A percentile compares a stretch with the other conserved stretches of the same genome.
These are phyloP conservation scores for Talaromyces trachyspermus DNA, from an alignment of 495 filamentous ascomycete genomes.

Conservation along the genomic window DNA sequence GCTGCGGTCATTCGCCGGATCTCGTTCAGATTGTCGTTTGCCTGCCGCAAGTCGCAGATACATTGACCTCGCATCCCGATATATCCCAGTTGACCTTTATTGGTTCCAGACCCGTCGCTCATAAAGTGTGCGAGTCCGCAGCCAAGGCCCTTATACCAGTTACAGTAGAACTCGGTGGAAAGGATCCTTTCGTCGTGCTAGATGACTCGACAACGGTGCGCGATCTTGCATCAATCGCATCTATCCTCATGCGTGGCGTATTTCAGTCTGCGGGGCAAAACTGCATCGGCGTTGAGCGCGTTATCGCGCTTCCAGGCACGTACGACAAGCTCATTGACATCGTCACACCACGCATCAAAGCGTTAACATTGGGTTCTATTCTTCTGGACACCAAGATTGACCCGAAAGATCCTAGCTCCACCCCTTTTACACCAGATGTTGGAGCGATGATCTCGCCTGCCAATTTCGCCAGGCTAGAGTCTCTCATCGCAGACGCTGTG, in stretches of 20 bases:
- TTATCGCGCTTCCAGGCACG: slow-evolving; percentile 67
- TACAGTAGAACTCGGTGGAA: slow-evolving; percentile 86
- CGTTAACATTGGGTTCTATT: slow-evolving; percentile 62
- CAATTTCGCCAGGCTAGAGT: slow-evolving; percentile 62
- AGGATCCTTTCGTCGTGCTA: slow-evolving; percentile 89
- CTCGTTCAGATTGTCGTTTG: slow-evolving; percentile 81
- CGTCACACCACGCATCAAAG: slow-evolving; percentile 62
- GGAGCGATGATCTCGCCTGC: slow-evolving; percentile 81
- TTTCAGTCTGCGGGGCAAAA: slow-evolving; percentile 98
- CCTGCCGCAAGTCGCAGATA: slow-evolving; percentile 73
- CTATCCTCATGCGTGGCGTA: slow-evolving; percentile 79
- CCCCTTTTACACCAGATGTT: slow-evolving; percentile 51
- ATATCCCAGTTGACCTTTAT: slow-evolving; percentile 97
- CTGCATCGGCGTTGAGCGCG: slow-evolving; percentile 92
- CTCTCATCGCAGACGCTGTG: slow-evolving; percentile 70
- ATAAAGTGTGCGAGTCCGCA: slow-evolving; percentile 78
- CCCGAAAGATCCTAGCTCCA: slow-evolving; percentile 6
- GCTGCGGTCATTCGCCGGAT: slow-evolving; percentile 75
- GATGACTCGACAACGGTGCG: slow-evolving; percentile 55
- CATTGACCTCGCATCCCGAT: slow-evolving; percentile 78
- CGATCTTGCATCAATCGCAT: slow-evolving; percentile 62
- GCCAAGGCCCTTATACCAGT: slow-evolving; percentile 78
- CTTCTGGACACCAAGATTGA: slow-evolving; percentile 45
- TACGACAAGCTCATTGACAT: slow-evolving; percentile 66
- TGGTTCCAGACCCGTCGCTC: slow-evolving; percentile 78